These are phyloP conservation scores for Thraustotheca clavata DNA, from an alignment of 352 stramenopile species.

Conservation along the genomic window DNA sequence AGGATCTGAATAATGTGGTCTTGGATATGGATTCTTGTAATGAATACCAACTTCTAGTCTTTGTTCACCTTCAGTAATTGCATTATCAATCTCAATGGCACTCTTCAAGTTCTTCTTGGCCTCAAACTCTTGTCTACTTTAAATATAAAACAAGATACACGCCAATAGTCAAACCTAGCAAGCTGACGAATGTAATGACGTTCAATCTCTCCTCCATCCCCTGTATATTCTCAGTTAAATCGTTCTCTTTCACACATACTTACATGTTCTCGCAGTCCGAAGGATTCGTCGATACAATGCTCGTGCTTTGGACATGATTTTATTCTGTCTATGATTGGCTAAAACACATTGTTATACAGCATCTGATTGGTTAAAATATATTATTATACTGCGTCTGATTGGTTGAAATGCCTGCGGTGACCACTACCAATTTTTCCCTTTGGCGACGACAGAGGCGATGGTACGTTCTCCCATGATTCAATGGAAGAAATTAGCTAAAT, in stretches of 20 bases:
- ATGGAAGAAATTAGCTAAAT: too few relatives aligned
- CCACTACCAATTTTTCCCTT: conserved; percentile 4
- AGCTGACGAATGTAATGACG: conserved; percentile 59
- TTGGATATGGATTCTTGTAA: conserved; percentile 79
- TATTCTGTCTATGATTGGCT: neutral
- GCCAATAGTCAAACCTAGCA: conserved; percentile 33
- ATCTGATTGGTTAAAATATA: conserved; percentile 5
- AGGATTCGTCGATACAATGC: conserved; percentile 67
- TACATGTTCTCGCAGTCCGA: conserved; percentile 62
- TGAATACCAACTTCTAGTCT: conserved; percentile 73
- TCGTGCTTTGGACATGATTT: conserved; percentile 28
- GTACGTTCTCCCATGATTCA: conserved; percentile 3
- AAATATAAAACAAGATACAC: neutral
- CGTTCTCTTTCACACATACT: conserved; percentile 16
- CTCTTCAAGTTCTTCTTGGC: conserved; percentile 39
- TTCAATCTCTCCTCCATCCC: conserved; percentile 50
- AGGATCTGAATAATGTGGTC: conserved; percentile 65
- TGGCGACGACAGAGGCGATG: neutral
- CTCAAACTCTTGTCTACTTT: conserved; percentile 45
- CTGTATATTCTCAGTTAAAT: conserved; percentile 25
- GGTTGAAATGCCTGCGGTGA: conserved; percentile 12
- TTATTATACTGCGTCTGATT: conserved; percentile 1
- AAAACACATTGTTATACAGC: neutral
- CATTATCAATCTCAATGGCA: conserved; percentile 33
- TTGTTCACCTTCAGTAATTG: conserved; percentile 47